Base-by-base conservation (phyloP, 306 rosid genomes). In the Cotoneaster glaucophyllus region DNA sequence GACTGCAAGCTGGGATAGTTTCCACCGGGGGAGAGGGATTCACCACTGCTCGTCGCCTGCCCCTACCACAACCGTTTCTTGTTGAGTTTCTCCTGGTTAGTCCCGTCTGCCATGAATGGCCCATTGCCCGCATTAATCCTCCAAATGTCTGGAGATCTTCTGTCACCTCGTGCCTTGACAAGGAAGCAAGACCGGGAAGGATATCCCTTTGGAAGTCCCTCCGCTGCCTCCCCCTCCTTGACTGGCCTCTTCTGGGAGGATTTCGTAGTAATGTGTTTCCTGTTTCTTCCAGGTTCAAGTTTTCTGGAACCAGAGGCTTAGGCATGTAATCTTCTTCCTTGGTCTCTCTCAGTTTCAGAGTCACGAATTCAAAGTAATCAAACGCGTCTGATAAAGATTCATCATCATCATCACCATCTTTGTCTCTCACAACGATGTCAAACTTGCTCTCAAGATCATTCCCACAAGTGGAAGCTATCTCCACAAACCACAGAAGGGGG, bases 121-220 rank as follows among this genome's bases (percentile, higher is more conserved):
- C 97, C 8, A 89, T 89, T 64, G 97, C 91, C 82, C 87, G 86
- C 97, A 92, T 95, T 78, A 95, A 83, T 75, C 97, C 97, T 64
- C 96, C 97, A 79, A 95, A 95, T 69, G 89, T 90, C 83, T 95
- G 99, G 79, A 95, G 90, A 88, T 95, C 99, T 83, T 92, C 99
- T 8, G 97, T 95, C 62, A 95, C 97, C 86, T 95, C 97, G 39
- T 92, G 95, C 89, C 99, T 90, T 19, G 97, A 92, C 69, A 95
- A 79, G 73, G 99, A 88, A 14, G 87, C 68, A 39, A 95, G 96
- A 67, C 97, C 93, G 1, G 99, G 99, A 77, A 95, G 97, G 79
- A 95, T 92, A 80, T 95, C 99, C 89, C 93, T 86, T 83, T 95
- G 99, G 85, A 95, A 95, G 79, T 95, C 99, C 89, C 97, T 88